phyloP scores from a whole-genome alignment of 2,329 filamentous ascomycete species.

The Calonectria hongkongensis region DNA sequence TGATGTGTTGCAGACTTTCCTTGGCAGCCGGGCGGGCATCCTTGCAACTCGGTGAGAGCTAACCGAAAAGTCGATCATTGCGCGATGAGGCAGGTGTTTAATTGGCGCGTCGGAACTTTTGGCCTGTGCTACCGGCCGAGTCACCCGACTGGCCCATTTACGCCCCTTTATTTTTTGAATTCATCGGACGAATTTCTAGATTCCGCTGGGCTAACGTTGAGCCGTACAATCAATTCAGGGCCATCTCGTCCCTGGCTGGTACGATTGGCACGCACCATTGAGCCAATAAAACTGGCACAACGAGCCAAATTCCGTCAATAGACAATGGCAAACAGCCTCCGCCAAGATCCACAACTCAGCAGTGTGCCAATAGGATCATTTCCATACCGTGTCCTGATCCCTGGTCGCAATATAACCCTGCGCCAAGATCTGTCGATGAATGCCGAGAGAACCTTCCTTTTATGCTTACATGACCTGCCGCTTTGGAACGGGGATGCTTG shows the following conservation, averaged over 20 bases:
- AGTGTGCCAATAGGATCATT: background rate
- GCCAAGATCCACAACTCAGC: no score
- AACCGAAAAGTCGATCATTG: constrained; percentile 12
- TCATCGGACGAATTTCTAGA: constrained; percentile 15
- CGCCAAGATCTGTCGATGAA: background rate
- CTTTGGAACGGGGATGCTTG: background rate
- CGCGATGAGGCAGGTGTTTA: constrained; percentile 17
- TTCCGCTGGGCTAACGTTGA: background rate
- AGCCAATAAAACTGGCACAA: background rate
- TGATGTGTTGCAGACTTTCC: background rate
- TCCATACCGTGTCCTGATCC: background rate
- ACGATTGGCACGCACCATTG: background rate
- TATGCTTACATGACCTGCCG: constrained; percentile 9
- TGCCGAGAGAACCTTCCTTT: background rate
- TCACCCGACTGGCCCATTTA: background rate
- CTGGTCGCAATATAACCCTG: background rate
- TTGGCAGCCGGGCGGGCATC: background rate
- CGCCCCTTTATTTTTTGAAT: background rate
- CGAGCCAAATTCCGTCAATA: background rate
- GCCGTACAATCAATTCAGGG: no score
- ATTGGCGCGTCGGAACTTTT: constrained; percentile 26
- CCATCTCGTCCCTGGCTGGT: no score
- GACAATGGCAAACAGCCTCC: background rate
- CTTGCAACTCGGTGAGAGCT: background rate
- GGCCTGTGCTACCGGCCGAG: background rate